These are phyloP conservation scores for Hypoxylon crocopeplum DNA, from an alignment of 495 filamentous ascomycete genomes.

Conservation along the genomic window DNA sequence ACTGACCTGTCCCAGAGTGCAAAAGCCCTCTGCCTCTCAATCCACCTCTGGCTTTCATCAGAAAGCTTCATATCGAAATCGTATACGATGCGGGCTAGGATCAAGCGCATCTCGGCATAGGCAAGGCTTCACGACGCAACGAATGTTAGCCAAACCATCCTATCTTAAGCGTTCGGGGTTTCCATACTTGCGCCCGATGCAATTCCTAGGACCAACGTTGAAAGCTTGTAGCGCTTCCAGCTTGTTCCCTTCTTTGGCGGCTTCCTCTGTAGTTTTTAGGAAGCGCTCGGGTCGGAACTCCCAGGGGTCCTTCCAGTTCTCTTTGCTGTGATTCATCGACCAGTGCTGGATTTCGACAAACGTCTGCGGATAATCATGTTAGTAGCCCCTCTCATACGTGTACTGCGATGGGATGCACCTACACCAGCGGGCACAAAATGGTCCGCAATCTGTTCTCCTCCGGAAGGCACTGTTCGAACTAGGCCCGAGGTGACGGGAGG, in stretches of 20 bases:
- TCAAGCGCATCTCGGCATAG: slow-evolving; percentile 51
- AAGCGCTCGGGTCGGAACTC: slow-evolving; percentile 49
- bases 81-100: slow-evolving; percentile 47
- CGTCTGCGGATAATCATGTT: slow-evolving; percentile 29
- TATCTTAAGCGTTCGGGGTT: not conserved
- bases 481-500: slow-evolving; percentile 61
- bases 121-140: slow-evolving; percentile 38
- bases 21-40: slow-evolving; percentile 36
- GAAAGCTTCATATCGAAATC: slow-evolving; percentile 47
- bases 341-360: slow-evolving; percentile 46
- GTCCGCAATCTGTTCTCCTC: slow-evolving; percentile 38
- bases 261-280: slow-evolving; percentile 37
- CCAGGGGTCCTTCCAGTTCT: slow-evolving; percentile 46
- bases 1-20: slow-evolving; percentile 41
- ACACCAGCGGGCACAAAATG: slow-evolving; percentile 38
- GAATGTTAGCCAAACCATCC: not conserved
- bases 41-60: slow-evolving; percentile 40
- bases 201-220: slow-evolving; percentile 46
- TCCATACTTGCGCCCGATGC: slow-evolving; percentile 50
- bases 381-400: slow-evolving; percentile 1
- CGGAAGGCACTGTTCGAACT: slow-evolving; percentile 48
- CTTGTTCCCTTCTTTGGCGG: slow-evolving; percentile 34
- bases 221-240: slow-evolving; percentile 49
- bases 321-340: slow-evolving; percentile 46
- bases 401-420: slow-evolving; percentile 7